These are phyloP conservation scores for Xylaria palmicola DNA, from an alignment of 495 filamentous ascomycete genomes.

Conservation along the genomic window DNA sequence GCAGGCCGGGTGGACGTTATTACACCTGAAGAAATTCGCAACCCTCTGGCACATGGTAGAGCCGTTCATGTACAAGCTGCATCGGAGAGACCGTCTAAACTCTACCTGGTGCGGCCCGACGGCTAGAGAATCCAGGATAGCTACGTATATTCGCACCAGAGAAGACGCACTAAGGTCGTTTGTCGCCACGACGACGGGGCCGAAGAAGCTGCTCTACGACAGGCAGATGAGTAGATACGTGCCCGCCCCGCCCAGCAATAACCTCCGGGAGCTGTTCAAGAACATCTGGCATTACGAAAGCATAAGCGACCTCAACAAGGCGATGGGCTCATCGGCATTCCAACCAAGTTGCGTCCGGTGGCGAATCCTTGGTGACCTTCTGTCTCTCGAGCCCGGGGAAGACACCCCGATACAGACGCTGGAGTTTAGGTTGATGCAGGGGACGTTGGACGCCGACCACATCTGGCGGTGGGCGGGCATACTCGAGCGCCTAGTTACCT, in stretches of 20 bases:
- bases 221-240: not conserved
- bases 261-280: not conserved
- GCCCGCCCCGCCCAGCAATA: not conserved
- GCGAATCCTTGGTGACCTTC: not conserved
- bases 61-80: not conserved
- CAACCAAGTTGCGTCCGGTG: not conserved
- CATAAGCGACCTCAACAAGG: not conserved
- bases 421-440: constrained; percentile 25
- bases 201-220: not conserved
- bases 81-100: not conserved
- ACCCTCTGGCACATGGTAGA: constrained; percentile 1
- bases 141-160: not conserved
- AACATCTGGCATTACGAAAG: constrained; percentile 21
- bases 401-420: constrained; percentile 3
- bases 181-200: not conserved
- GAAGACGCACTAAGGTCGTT: not conserved
- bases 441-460: constrained; percentile 23
- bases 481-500: constrained; percentile 16
- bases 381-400: not conserved
- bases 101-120: not conserved
- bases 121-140: not conserved
- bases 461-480: constrained; percentile 22
- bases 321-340: not conserved
- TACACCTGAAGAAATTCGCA: constrained; percentile 24
- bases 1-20: constrained; percentile 17